Evolutionary conservation across 2,329 filamentous ascomycete genomes (phyloP).

Genomic region (Berkeleyomyces rouxiae): DNA sequence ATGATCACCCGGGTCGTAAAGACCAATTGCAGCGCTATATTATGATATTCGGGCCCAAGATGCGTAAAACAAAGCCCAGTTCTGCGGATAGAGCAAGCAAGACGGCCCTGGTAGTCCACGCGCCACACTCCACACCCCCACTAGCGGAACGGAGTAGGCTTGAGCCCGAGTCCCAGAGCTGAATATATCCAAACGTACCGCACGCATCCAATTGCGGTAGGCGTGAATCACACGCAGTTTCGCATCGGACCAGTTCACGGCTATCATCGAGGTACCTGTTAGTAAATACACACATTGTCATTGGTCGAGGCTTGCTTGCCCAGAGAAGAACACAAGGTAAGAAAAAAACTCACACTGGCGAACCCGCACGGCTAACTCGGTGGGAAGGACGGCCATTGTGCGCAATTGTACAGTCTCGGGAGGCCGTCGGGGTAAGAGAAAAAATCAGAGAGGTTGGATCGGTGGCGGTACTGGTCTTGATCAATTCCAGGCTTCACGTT

Average conservation of each 20-base stretch:
- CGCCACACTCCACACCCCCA: not conserved
- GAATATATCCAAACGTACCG: conserved; percentile 46
- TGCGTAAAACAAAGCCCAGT: not conserved
- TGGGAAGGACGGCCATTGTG: conserved; percentile 78
- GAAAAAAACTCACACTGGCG: conserved; percentile 47
- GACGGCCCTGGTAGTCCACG: not conserved
- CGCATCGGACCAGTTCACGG: conserved; percentile 77
- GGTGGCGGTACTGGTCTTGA: not conserved
- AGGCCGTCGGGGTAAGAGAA: conserved; percentile 15
- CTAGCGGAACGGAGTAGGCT: not conserved
- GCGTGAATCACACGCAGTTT: conserved; percentile 70
- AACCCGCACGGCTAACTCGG: conserved; percentile 71
- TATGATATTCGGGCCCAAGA: not conserved
- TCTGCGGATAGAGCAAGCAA: not conserved
- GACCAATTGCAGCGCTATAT: too few species aligned
- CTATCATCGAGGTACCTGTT: conserved; percentile 31
- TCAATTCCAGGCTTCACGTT: not conserved
- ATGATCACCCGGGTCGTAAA: too few species aligned
- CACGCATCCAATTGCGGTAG: conserved; percentile 91
- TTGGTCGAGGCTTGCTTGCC: not conserved
- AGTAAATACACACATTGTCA: conserved; percentile 19
- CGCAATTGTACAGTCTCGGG: conserved; percentile 19
- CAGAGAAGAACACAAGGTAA: not conserved
- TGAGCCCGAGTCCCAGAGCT: not conserved
- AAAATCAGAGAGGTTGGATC: not conserved